Evolutionary conservation across 164 flowering plant species (phyloP).

Genomic region (Stephania yunnanensis): DNA sequence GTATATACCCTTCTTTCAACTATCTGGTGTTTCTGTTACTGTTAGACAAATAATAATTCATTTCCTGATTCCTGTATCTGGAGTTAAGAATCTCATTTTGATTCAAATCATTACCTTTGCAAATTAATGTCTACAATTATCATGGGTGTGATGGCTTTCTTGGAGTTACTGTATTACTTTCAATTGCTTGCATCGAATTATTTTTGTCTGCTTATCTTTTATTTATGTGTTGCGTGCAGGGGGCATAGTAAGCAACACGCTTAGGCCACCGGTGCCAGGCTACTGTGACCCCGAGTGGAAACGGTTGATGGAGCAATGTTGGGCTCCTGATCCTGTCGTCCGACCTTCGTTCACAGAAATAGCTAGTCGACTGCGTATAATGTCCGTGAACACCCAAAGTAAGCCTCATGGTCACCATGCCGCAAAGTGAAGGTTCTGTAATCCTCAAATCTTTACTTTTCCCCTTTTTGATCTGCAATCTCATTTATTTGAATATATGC

Average conservation of each 20-base stretch:
- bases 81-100: too few relatives aligned
- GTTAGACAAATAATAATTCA: neutral
- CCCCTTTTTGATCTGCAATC: neutral
- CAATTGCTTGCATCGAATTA: neutral
- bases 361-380: constrained; percentile 49
- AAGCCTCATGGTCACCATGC: constrained; percentile 7
- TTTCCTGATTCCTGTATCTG: neutral
- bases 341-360: constrained; percentile 77
- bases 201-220: neutral
- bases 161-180: neutral
- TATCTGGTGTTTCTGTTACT: neutral
- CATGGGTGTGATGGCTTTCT: neutral
- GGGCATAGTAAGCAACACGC: constrained; percentile 68
- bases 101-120: too few relatives aligned
- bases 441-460: neutral
- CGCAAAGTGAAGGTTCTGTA: neutral
- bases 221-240: constrained; percentile 32
- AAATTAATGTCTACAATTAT: neutral
- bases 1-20: neutral
- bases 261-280: constrained; percentile 68
- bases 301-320: constrained; percentile 70
- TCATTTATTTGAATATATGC: neutral
- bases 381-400: constrained; percentile 37
- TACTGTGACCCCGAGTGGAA: constrained; percentile 71
- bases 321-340: constrained; percentile 68